Evolutionary conservation across 345 rosid species (phyloP), one percentile per base, ranked within the genome.

Genomic region (Zanthoxylum bungeanum): DNA sequence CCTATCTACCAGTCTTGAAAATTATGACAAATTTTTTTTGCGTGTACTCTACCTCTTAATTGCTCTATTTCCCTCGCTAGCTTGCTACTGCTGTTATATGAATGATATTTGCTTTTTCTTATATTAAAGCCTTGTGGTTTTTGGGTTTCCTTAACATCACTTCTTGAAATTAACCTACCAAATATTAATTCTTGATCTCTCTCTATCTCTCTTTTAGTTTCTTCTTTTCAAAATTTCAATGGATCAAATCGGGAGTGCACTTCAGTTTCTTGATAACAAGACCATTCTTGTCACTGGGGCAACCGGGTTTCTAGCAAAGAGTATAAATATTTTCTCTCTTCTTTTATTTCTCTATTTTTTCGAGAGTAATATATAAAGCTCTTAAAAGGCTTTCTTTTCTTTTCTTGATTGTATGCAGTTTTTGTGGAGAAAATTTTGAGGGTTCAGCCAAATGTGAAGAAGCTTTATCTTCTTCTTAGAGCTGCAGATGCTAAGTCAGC

Each of bases 381-480:
- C 12, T 34, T 5, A 19, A 30, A 39, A 6, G 52, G 31, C 24
- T 7, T n/a, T n/a, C n/a, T n/a, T 21, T 4, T 52, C 52, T 70
- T 30, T 33, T 34, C 10, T 12, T 37, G 12, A 14, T 16, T 8
- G 31, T 12, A 2, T 78, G 77, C 85, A 91, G 96, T 93, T 71
- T 85, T 90, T 58, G 68, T 87, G 86, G 98, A 94, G 88, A 92
- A 92, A 78, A 77, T 87, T 51, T 21, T 88, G 50, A 91, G 97
- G 70, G 83, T 90, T 50, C 97, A 93, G 69, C 96, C 97, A 37
- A 86, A 91, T 42, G 83, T 90, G 75, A 91, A 84, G 89, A 93
- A 80, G 79, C 52, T 93, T 11, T 93, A 84, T 68, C 91, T 91
- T 74, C 90, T 93, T 31, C 44, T 91, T 30, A 86, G 98, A 80